Evolutionary conservation across 2,329 filamentous ascomycete species (phyloP), one percentile per base, ranked within the genome.

Genomic region (Colletotrichum falcatum): DNA sequence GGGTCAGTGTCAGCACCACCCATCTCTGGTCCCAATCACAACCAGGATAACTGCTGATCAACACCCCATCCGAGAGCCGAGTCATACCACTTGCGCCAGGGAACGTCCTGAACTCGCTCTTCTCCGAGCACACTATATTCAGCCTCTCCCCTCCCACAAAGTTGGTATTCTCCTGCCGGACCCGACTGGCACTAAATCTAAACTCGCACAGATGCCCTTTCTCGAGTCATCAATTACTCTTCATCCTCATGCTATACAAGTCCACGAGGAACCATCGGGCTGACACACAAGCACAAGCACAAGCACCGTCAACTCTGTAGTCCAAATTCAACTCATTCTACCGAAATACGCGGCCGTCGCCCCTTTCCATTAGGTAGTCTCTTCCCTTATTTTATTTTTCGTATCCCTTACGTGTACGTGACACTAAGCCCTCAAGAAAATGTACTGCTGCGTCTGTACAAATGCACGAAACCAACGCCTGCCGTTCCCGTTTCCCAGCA

Each of bases 61-160:
- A 61, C 64, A 67, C 67, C 44, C 64, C 64, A 62, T 70, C 56
- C 58, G 64, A 62, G 46, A 62, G 58, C 64, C 44, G 64, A 67
- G 64, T 67, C 64, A 67, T 51, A 44, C 42, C 55, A 66, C 62
- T 23, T 54, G 23, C 33, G 12, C 49, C 28, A 18, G 49, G 16
- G 16, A 53, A 46, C 28, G 23, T 9, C 28, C 20, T n/a, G 37
- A 6, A 16, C 37, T 39, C 14, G 37, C 14, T 16, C 1, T 8
- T 11, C 35, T 11, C 30, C 30, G 7, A 33, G 30, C 30, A 33
- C 30, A 33, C 30, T 7, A 3, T 33, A 33, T 39, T 16, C 14
- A 11, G 3, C 14, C 37, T 37, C 11, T 37, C 11, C 35, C 35
- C 12, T 14, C 12, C 12, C 12, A 16, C 35, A 37, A 14, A 12